Evolutionary conservation across 2,329 filamentous ascomycete species (phyloP).

Genomic region (Penicillium palitans): DNA sequence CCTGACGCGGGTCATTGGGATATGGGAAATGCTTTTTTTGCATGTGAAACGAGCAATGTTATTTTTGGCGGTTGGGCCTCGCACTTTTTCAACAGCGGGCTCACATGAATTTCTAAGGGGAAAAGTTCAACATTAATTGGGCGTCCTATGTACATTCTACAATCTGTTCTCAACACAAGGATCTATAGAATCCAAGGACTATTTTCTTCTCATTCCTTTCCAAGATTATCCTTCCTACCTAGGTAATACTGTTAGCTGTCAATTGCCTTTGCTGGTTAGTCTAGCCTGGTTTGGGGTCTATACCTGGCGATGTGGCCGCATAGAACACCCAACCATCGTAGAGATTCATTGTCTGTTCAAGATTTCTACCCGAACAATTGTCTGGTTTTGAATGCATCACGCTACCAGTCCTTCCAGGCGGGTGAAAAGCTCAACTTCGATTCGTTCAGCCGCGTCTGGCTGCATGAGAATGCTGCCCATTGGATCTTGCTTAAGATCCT

Average conservation of each 20-base stretch:
- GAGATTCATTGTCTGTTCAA: too few species aligned
- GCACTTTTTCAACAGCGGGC: constrained; percentile 27
- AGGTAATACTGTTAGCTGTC: neutral
- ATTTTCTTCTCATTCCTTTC: constrained; percentile 1
- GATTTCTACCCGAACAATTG: too few species aligned
- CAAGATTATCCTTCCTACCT: neutral
- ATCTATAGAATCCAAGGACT: constrained; percentile 15
- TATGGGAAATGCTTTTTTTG: constrained; percentile 30
- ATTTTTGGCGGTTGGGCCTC: constrained; percentile 17
- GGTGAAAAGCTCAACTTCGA: too few species aligned
- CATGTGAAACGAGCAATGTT: constrained; percentile 25
- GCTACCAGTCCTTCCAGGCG: too few species aligned
- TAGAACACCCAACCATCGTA: too few species aligned
- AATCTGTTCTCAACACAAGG: constrained; percentile 15
- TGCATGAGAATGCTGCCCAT: too few species aligned
- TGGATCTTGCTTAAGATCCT: too few species aligned
- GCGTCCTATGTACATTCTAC: constrained; percentile 14
- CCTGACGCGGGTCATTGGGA: constrained; percentile 41
- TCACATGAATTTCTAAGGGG: constrained; percentile 19
- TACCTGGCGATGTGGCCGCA: neutral
- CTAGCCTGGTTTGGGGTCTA: neutral
- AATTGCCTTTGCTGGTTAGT: neutral
- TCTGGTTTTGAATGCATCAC: too few species aligned
- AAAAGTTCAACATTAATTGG: constrained; percentile 26
- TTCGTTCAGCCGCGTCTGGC: too few species aligned